Evolutionary conservation across 257 asterid genomes (phyloP), one percentile per base, ranked within the genome.

Genomic region (Marsdenia floribunda): DNA sequence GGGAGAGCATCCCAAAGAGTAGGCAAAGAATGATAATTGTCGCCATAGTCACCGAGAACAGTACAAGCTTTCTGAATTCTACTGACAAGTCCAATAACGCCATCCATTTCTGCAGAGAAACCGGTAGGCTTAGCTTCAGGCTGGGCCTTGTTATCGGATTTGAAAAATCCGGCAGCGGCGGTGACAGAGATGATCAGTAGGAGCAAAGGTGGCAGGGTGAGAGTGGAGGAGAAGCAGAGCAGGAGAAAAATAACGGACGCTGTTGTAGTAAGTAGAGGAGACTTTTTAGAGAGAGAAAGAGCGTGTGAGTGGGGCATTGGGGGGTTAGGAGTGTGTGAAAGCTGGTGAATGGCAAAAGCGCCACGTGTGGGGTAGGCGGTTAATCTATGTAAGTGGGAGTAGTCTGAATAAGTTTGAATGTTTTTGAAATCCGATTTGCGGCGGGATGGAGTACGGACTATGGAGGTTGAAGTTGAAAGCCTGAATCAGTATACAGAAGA

Each of bases 1-100:
- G 88, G 88, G 42, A 84, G 86, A 68, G 88, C 67, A 67, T 84
- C 82, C 88, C 84, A 85, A n/a, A 85, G 88, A 53, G 88, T 72
- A 19, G 88, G 84, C 80, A 85, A 72, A 65, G 64, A 61, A 8
- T 71, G 76, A 78, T 44, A 44, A 44, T 73, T 84, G 54, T 78
- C 86, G 44, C 86, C 84, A 18, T 74, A 74, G 47, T 84, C 86
- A 42, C 88, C 83, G 60, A 85, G 81, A 18, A 76, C 64, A 4
- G 86, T 82, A 75, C 84, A 85, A 22, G 80, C 86, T 53, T 47
- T 80, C 78, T 85, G 88, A 29, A 85, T 70, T 29, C 79, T 76
- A 46, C 76, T 85, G 13, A 85, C 84, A 1, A 82, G 81, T 26
- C 78, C 86, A 66, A 85, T 77, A 13, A 85, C 70, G 6, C 80